Evolutionary conservation across 345 rosid species (phyloP).

Genomic region (Syzygium aromaticum): DNA sequence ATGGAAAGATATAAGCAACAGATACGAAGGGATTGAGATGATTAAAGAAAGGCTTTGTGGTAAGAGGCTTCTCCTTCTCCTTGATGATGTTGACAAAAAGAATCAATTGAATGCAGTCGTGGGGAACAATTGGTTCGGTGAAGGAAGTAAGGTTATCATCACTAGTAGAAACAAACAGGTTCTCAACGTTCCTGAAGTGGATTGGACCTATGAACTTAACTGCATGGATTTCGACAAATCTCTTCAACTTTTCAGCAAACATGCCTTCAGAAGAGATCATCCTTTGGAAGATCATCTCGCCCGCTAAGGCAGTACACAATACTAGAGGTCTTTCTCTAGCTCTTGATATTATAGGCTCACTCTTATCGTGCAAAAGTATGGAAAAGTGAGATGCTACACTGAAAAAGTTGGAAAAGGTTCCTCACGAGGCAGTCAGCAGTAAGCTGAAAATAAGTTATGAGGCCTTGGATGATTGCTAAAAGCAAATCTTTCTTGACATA

Average conservation of each 20-base stretch:
- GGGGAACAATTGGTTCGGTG: neutral
- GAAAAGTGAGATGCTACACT: neutral
- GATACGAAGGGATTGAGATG: neutral
- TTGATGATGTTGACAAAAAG: neutral
- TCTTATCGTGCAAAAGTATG: neutral
- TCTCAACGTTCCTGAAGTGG: neutral
- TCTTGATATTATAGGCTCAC: neutral
- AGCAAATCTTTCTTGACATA: neutral
- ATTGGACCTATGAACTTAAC: neutral
- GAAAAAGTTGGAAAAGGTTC: neutral
- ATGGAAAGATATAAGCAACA: too few relatives aligned
- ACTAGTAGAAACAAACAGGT: neutral
- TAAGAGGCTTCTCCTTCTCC: neutral
- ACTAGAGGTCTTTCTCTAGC: neutral
- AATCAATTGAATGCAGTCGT: neutral
- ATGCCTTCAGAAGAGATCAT: neutral
- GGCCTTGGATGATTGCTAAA: neutral
- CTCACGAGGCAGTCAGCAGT: neutral
- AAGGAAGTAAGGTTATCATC: neutral
- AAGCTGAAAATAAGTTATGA: neutral
- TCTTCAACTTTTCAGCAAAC: neutral
- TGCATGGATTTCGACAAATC: neutral
- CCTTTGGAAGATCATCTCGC: neutral
- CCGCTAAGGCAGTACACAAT: neutral
- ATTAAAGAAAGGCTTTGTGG: neutral